Base-by-base conservation (phyloP, 495 filamentous ascomycete genomes). In the Penicillium silybi region DNA sequence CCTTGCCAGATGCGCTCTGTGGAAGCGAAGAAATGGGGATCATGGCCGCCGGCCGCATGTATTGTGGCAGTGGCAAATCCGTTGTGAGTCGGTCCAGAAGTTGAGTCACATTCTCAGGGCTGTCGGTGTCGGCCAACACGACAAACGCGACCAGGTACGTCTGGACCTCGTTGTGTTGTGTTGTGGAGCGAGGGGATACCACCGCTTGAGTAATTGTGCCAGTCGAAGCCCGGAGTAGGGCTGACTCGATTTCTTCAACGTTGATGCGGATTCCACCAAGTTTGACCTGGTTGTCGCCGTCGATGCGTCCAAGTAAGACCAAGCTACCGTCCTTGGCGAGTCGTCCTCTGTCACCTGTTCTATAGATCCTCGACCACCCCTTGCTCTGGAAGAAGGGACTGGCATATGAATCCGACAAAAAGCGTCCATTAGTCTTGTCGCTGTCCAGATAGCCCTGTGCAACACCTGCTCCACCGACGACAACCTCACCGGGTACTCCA, bases 261-360 rank as follows among this genome's bases (percentile, higher is more conserved):
- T 84, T 78, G 9, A 82, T 71, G 0, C 80, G 76, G 6, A 80
- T 45, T 0, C 81, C 81, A 0, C 73, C 60, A 3, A 84, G 35
- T 50, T 84, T 83, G 35, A 81, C 54, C 53, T 80, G 75, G 6
- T 67, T 75, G 48, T 77, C 74, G 29, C 70, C 73, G 2, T 61
- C 61, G 17, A 74, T 70, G 13, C 75, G 65, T 0, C 73, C 69
- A 6, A 68, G n/a, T 6, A 66, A 51, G 10, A 66, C 41, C 9
- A 78, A 44, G 1, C 57, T 44, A n/a, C 74, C 71, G 53, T 73
- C 62, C 2, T 34, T n/a, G 0, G 44, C 53, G 7, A 71, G 37
- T 9, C 26, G 20, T 5, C 64, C 65, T 3, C 50, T 50, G 48
- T 71, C 67, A 0, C 66, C 62, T 8, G 60, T 65, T 10, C 54